These are phyloP conservation scores for Vitis rotundifolia DNA, from an alignment of 164 flowering plant species.

Conservation along the genomic window DNA sequence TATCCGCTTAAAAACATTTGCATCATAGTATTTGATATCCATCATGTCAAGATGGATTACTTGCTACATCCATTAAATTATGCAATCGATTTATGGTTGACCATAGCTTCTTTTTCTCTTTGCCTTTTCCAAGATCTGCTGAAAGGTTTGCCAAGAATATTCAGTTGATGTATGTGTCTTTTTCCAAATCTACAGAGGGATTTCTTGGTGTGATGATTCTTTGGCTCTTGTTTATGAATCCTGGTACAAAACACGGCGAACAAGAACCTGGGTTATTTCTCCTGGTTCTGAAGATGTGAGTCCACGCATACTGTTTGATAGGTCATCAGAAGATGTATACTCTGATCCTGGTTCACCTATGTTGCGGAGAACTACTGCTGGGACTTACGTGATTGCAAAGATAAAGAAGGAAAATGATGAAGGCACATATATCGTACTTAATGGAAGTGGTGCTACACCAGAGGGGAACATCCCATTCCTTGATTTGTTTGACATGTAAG, in stretches of 20 bases:
- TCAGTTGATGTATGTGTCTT: background rate
- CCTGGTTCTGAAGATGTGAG: constrained; percentile 65
- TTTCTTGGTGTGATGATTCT: constrained; percentile 95
- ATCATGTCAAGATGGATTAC: background rate
- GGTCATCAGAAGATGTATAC: constrained; percentile 97
- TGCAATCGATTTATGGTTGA: background rate
- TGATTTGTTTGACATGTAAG: constrained; percentile 95
- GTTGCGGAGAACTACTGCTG: constrained; percentile 78
- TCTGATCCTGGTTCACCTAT: constrained; percentile 99
- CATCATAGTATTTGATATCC: background rate
- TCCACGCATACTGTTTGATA: constrained; percentile 86
- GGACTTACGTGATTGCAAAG: constrained; percentile 89
- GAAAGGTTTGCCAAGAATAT: background rate
- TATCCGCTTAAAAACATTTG: background rate
- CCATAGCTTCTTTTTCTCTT: background rate
- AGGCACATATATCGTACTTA: constrained; percentile 64
- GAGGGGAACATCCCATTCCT: constrained; percentile 94
- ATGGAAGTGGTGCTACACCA: constrained; percentile 98
- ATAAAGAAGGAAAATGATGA: constrained; percentile 70
- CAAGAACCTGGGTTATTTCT: constrained; percentile 87
- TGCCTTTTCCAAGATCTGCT: background rate
- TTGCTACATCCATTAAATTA: background rate
- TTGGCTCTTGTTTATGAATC: constrained; percentile 93
- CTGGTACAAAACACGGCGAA: constrained; percentile 90
- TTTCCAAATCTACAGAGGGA: constrained; percentile 53